Evolutionary conservation across 345 rosid genomes (phyloP).

Genomic region (Eucalyptus marginata): DNA sequence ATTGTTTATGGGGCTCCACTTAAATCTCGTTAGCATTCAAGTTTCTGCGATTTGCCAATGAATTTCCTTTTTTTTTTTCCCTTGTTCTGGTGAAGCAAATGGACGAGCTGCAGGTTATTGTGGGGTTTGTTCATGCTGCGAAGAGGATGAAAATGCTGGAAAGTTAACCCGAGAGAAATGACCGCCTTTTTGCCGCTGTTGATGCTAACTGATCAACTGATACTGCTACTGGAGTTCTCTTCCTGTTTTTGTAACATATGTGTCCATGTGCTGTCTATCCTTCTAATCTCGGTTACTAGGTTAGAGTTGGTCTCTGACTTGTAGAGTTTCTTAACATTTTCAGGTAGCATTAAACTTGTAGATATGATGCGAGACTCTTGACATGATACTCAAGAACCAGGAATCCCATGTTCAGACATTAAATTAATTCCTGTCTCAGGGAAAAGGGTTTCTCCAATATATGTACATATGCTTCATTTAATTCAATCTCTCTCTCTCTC

Average conservation of each 20-base stretch:
- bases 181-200: not conserved
- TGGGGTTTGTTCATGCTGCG: conserved; percentile 92
- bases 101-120: conserved; percentile 95
- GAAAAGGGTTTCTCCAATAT: not conserved
- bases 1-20: not conserved
- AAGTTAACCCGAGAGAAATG: conserved; percentile 14
- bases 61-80: not conserved
- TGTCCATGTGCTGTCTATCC: conserved; percentile 6
- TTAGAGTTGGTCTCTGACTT: conserved; percentile 12
- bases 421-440: not conserved
- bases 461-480: not conserved
- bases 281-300: not conserved
- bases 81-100: conserved; percentile 40
- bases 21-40: not conserved
- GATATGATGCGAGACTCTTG: conserved; percentile 17
- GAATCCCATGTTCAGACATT: not conserved
- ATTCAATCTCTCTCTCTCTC: not conserved
- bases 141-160: conserved; percentile 62
- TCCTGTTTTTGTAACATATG: conserved; percentile 14
- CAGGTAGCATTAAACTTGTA: conserved; percentile 24
- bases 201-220: not conserved
- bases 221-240: not conserved
- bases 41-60: not conserved
- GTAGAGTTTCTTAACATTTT: conserved; percentile 31
- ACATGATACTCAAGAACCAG: not conserved